Percentiles rank a stretch among this genome's conserved stretches.
Conservation (phyloP, 305 asterid species). For the Coffea humblotiana region DNA sequence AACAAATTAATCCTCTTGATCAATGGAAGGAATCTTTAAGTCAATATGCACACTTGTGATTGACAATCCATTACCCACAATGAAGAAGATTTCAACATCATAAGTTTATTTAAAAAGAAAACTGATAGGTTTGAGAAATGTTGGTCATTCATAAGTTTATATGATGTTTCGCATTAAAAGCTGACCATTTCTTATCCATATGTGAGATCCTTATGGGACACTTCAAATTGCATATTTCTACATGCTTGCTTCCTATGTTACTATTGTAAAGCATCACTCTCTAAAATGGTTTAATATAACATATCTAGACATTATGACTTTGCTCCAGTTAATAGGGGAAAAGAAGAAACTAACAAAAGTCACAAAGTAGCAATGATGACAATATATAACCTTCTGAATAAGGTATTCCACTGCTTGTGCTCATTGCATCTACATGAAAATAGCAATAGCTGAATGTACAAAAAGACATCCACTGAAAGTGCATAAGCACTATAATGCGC, state of each 20-base stretch:
- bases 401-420: background rate
- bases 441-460: background rate
- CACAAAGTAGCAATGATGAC: background rate
- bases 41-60: background rate
- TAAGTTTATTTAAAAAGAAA: background rate
- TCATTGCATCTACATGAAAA: background rate
- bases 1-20: background rate
- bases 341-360: background rate
- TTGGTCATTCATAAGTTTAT: no score
- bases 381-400: no score
- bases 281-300: background rate
- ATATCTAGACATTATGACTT: background rate
- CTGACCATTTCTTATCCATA: background rate
- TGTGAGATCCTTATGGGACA: background rate
- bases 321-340: background rate
- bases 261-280: background rate
- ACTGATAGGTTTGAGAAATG: background rate
- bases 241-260: background rate
- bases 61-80: background rate
- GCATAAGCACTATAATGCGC: background rate
- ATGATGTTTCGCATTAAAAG: no score
- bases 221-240: background rate
- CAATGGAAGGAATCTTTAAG: no score
- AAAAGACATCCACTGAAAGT: no score
- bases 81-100: no score